Evolutionary conservation across 352 stramenopile genomes (phyloP), one percentile per base, ranked within the genome.

Genomic region (Lagenidium giganteum): DNA sequence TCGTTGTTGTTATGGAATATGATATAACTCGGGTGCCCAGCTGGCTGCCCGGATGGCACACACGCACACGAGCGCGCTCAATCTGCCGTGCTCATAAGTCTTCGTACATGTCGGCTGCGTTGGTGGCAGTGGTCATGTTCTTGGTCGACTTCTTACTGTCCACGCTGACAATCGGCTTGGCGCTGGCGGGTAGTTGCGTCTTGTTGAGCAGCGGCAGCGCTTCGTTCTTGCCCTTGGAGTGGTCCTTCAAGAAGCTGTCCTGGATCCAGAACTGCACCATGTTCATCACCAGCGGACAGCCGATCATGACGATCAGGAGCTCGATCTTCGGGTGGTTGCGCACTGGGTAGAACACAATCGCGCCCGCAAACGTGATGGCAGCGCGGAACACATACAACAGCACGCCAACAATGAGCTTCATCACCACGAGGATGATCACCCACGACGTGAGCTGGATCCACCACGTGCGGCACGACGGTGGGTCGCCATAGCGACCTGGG

Each of bases 181-280:
- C 16, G 20, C 32, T 11, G 42, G 22, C 50, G 43, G 3, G 29
- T 14, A 5, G 24, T 14, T 23, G 30, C 1, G 41, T 28, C 4
- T 57, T 20, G n/a, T 51, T 26, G 25, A 78, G 43, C 26, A 73
- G 45, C 25, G 64, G 64, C 26, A 74, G 51, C 8, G 64, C 48
- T 34, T 78, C 61, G 14, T 33, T 47, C 25, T 50, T 50, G 16
- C 57, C 47, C 22, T 39, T 48, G 5, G 45, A 43, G 32, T 69
- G 61, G 51, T 90, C 66, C 61, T 81, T 90, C 32, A 90, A 53
- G 42, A 90, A 90, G 36, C 70, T 87, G 42, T 90, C 78, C 42
- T 87, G 77, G 57, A 87, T 79, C 79, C 79, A 91, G 59, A 91
- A 91, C 42, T 91, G 79, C 32, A 89, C 68, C 68, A 86, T 84